Base-by-base conservation (phyloP, 306 rosid genomes). In the Glycyrrhiza uralensis region DNA sequence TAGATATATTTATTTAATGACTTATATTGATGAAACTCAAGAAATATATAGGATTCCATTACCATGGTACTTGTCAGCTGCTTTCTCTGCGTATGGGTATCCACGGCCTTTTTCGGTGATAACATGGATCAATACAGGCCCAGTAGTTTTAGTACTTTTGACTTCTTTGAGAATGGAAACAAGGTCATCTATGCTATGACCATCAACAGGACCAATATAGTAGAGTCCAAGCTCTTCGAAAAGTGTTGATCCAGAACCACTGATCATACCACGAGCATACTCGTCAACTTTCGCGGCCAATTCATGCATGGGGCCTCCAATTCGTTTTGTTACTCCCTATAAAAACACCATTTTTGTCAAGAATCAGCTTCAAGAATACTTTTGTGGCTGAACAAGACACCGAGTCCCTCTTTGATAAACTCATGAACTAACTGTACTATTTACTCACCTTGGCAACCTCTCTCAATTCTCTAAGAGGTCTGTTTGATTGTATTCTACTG, bases 161-260 rank as follows among this genome's bases (percentile, higher is more conserved):
- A 91, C 97, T 85, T 95, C 99, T 9, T 81, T 77, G 56, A 95
- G 91, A 82, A 95, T 95, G 71, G 97, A 58, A 38, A 89, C 74
- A 60, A 95, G 91, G 79, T 95, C 99, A 69, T 95, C 99, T 12
- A 95, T 60, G 85, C 85, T 95, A 87, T 95, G 99, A 76, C 96
- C 99, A 74, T 95, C 97, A 7, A 95, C 99, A 49, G 96, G 99
- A 71, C 97, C 99, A 23, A 95, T 95, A 70, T 95, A 95, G 84
- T 95, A 95, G 63, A 95, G 89, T 39, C 99, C 99, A 58, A 95
- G 99, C 83, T 95, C 99, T 81, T 95, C 97, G 80, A 95, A 95
- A 7, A 95, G 86, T 6, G 99, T 70, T 14, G 97, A 95, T 54
- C 99, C 93, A 11, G 96, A 77, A 56, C 97, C 99, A 66, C 99